Base-by-base conservation (phyloP, 2,329 filamentous ascomycete genomes). In the Fusarium mundagurra region DNA sequence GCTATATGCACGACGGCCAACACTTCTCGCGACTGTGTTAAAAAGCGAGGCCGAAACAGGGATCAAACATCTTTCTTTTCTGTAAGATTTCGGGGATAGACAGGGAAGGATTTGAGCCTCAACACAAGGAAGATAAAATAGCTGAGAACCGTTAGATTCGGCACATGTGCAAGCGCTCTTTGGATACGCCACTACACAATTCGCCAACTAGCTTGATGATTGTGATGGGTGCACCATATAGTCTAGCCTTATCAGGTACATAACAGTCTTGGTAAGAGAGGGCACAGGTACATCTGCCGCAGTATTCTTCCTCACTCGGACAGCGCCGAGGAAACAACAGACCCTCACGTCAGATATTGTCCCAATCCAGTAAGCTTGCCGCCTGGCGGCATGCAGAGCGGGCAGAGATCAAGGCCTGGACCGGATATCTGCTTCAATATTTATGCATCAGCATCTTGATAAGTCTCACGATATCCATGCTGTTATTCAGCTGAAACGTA, bases 21-120 rank as follows among this genome's bases (percentile, higher is more conserved):
- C 48, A 68, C 8, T 34, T 24, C 67, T 73, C 70, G 70, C 70
- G 70, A 50, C 51, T 58, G 43, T 17, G 22, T 51, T 27, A 48
- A 72, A 67, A 31, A 13, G 60, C 70, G 70, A 73, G 70, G 51
- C 70, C 70, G 70, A 73, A 64, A 24, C 22, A 59, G 27, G 14
- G 29, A 13, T 45, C 8, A 10, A 34, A 14, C 29, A 4, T 2
- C 13, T 1, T 17, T 6, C 0, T 11, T 20, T 24, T 8, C 0
- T 11, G 8, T 2, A 1, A 6, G 6, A 18, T 3, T 20, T 1
- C 34, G 14, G 9, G 8, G 8, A 6, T 20, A 11, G 18, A 18
- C 14, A 22, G 0, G 9, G 11, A 27, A 12, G 27, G 1, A 12
- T 29, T 4, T 29, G 20, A 24, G n/a, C 31, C 9, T 36, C 3